Evolutionary conservation across 345 rosid species (phyloP), one percentile per base, ranked within the genome.

Genomic region (Barbarea vulgaris): DNA sequence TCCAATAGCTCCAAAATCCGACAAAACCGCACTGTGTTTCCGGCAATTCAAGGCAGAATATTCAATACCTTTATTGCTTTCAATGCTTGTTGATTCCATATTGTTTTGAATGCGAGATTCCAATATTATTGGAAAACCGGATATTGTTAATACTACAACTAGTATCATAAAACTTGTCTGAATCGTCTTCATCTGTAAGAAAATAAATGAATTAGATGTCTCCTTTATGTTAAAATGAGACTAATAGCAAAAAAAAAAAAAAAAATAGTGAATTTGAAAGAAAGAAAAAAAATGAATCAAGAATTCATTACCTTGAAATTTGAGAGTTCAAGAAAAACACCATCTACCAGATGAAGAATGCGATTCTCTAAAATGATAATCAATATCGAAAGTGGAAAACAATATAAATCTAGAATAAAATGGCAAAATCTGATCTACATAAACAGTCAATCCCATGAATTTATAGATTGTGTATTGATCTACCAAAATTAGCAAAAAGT

Each of bases 1-100:
- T 3, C 94, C 92, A 1, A 86, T 80, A 3, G 85, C 96, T 9
- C 97, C 96, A 62, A 88, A 88, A 69, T 92, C 89, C 0, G 88
- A n/a, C n/a, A n/a, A n/a, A n/a, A n/a, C n/a, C n/a, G n/a, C n/a
- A n/a, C n/a, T n/a, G n/a, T n/a, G n/a, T n/a, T n/a, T 92, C 89
- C 0, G 88, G 76, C 96, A 90, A 51, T 58, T 83, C 30, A 81
- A 31, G 0, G 91, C 89, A 12, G 3, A 9, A 46, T 81, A 91
- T 9, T 55, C 64, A 3, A 78, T 56, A 13, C 57, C 27, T 9
- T 58, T 19, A 4, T 0, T 25, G 62, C 11, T 34, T 58, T 57
- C n/a, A 4, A 0, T 37, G 62, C 11, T 19, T 58, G 64, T 34
- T 58, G 64, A 36, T 34, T 25, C 64, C 27, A 19, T 1, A 34